Evolutionary conservation across 2,329 filamentous ascomycete species (phyloP).

Genomic region (Colletotrichum navitas): DNA sequence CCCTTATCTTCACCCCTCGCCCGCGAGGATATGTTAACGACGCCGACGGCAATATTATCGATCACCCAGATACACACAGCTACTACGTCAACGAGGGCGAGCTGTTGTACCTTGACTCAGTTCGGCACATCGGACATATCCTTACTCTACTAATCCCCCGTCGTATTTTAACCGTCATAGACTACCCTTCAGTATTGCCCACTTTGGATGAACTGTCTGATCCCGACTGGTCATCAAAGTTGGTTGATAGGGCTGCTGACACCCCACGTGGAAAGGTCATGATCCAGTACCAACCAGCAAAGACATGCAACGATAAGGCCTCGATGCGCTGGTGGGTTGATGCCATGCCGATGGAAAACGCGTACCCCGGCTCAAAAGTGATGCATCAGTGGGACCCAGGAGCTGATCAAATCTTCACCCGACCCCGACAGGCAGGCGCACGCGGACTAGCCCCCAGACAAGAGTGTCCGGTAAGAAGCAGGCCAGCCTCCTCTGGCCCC

Average conservation of each 20-base stretch:
- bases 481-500: too few species aligned
- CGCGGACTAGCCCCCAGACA: not conserved
- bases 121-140: not conserved
- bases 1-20: not conserved
- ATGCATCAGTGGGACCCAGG: not conserved
- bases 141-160: not conserved
- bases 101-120: not conserved
- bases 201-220: not conserved
- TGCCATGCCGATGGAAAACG: not conserved
- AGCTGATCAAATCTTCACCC: not conserved
- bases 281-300: constrained; percentile 21
- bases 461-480: not conserved
- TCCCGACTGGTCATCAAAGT: fast-evolving
- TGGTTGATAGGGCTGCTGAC: too few species aligned
- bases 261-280: not conserved
- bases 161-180: not conserved
- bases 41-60: not conserved
- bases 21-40: not conserved
- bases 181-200: not conserved
- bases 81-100: not conserved
- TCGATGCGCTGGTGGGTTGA: constrained; percentile 12
- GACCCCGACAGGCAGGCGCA: too few species aligned
- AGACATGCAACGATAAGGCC: constrained; percentile 1
- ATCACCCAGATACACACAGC: not conserved
- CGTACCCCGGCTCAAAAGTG: not conserved